These are phyloP conservation scores for Arachis stenosperma DNA, from an alignment of 306 rosid genomes.

Conservation along the genomic window DNA sequence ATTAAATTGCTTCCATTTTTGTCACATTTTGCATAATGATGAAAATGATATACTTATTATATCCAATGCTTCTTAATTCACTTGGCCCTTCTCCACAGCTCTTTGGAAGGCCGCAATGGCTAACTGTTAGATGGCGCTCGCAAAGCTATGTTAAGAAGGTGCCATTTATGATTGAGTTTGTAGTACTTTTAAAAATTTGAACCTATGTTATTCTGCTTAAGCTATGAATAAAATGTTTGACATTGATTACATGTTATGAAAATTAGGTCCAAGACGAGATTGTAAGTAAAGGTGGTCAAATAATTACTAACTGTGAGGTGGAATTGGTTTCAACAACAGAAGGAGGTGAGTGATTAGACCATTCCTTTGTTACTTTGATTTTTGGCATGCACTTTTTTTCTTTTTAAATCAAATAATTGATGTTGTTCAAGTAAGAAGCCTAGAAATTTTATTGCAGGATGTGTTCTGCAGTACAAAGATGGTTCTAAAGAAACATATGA, in stretches of 20 bases:
- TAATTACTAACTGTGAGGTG: slow-evolving; percentile 63
- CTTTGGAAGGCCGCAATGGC: slow-evolving; percentile 94
- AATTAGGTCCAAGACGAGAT: slow-evolving; percentile 74
- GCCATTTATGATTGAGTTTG: slow-evolving; percentile 17
- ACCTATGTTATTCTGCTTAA: neutral
- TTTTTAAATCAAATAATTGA: neutral
- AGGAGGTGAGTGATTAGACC: slow-evolving; percentile 49
- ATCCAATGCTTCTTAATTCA: slow-evolving; percentile 26
- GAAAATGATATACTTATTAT: slow-evolving; percentile 2
- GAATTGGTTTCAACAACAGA: slow-evolving; percentile 56
- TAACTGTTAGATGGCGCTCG: slow-evolving; percentile 77
- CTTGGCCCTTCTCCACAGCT: slow-evolving; percentile 53
- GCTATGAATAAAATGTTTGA: slow-evolving; percentile 1
- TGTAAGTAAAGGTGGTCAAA: slow-evolving; percentile 60
- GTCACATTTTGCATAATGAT: neutral
- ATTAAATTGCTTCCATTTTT: neutral
- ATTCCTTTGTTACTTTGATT: slow-evolving; percentile 8
- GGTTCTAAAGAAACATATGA: slow-evolving; percentile 64
- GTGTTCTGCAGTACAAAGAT: slow-evolving; percentile 56
- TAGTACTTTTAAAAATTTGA: slow-evolving; percentile 2
- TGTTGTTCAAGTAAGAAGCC: slow-evolving; percentile 3
- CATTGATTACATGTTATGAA: slow-evolving; percentile 18
- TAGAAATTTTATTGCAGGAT: slow-evolving; percentile 54
- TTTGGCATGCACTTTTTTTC: neutral
- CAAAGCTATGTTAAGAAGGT: slow-evolving; percentile 72